Percentiles rank a stretch among this genome's conserved stretches.
phyloP scores from a whole-genome alignment of 352 stramenopile species.

The Phytophthora rubi region DNA sequence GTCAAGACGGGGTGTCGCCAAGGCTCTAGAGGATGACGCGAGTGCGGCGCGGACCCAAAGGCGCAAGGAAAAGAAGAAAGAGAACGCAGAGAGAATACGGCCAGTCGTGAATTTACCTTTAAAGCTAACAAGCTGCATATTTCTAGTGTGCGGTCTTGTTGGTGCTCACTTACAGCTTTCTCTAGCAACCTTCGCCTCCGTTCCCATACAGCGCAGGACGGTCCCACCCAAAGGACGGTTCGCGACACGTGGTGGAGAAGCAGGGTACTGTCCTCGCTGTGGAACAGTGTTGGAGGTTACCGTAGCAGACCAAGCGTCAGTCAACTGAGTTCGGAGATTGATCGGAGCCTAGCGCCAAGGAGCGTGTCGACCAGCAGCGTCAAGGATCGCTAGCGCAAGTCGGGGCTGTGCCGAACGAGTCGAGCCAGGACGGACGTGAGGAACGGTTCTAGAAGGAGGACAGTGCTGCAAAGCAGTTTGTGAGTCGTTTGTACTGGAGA shows the following conservation, averaged over 20 bases:
- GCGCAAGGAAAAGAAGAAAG: too few species aligned
- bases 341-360: neutral
- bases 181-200: neutral
- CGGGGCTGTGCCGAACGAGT: neutral
- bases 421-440: neutral
- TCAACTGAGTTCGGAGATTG: neutral
- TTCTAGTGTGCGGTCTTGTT: neutral
- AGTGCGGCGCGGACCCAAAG: too few species aligned
- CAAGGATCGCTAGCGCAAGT: neutral
- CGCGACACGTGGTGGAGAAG: slow-evolving; percentile 7
- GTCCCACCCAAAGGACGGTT: neutral
- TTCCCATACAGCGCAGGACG: neutral
- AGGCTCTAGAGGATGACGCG: too few species aligned
- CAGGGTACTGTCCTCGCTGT: neutral
- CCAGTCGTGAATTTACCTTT: neutral
- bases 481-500: neutral
- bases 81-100: neutral
- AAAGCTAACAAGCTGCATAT: neutral
- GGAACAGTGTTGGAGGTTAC: neutral
- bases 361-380: slow-evolving; percentile 1
- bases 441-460: neutral
- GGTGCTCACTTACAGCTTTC: neutral
- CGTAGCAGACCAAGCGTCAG: too few species aligned
- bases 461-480: neutral
- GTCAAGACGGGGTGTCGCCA: too few species aligned